A percentile compares a stretch with the other conserved stretches of the same genome.
Evolutionary conservation across 2,329 filamentous ascomycete genomes (phyloP).

Genomic region (Claviceps fusiformis): DNA sequence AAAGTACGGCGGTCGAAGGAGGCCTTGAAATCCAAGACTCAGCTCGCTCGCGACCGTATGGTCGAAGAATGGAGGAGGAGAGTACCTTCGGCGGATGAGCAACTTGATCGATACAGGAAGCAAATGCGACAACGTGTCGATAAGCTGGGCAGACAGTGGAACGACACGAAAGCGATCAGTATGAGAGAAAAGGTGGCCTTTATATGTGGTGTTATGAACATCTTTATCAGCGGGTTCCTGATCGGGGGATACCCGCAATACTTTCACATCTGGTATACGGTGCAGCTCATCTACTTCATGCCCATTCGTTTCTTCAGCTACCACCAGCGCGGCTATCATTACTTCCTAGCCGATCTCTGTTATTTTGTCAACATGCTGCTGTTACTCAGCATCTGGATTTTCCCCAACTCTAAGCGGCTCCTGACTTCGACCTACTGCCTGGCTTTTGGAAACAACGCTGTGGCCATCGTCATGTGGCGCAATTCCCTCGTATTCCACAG

Average conservation of each 20-base stretch:
- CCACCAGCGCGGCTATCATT: conserved; percentile 82
- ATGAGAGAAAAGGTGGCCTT: conserved; percentile 89
- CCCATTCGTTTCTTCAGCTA: conserved; percentile 89
- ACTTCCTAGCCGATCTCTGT: conserved; percentile 93
- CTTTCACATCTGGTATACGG: conserved; percentile 89
- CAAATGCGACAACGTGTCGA: conserved; percentile 86
- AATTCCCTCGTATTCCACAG: conserved; percentile 98
- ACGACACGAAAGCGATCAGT: conserved; percentile 77
- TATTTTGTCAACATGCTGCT: conserved; percentile 93
- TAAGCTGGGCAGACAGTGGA: conserved; percentile 73
- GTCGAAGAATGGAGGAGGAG: conserved; percentile 86
- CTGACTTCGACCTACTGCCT: conserved; percentile 89
- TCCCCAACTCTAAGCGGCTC: conserved; percentile 78
- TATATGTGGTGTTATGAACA: conserved; percentile 91
- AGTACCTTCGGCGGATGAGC: conserved; percentile 77
- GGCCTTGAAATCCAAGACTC: conserved; percentile 60
- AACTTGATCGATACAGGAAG: conserved; percentile 78
- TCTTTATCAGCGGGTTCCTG: conserved; percentile 90
- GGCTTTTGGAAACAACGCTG: conserved; percentile 89
- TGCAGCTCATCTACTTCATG: conserved; percentile 87
- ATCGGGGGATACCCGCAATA: conserved; percentile 74
- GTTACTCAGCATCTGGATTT: conserved; percentile 74
- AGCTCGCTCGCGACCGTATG: conserved; percentile 73
- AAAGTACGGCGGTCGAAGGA: conserved; percentile 75
- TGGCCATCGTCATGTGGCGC: conserved; percentile 97